Conservation (phyloP, 176 grass and related monocot genomes). For the Musa schizocarpa region DNA sequence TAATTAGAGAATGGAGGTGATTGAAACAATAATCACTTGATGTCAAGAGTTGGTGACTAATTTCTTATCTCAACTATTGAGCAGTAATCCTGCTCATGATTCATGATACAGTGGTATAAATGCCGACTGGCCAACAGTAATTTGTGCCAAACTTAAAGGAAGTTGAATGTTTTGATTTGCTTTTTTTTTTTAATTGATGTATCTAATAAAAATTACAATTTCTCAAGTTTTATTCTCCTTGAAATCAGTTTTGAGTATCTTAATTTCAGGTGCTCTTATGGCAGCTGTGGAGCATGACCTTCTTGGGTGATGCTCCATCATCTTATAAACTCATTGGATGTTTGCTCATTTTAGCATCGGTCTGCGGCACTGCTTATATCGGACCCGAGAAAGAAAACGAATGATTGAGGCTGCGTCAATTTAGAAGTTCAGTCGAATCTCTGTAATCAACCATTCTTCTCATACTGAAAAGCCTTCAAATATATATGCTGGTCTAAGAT, state of each 20-base stretch:
- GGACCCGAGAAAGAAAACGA: conserved; percentile 14
- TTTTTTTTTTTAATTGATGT: background rate
- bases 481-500: background rate
- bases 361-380: conserved; percentile 6
- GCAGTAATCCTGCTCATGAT: too few relatives aligned
- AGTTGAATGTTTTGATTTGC: background rate
- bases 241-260: background rate
- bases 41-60: background rate
- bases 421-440: background rate
- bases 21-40: background rate
- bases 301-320: conserved; percentile 7
- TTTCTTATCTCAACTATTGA: too few relatives aligned
- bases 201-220: background rate
- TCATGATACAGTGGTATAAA: too few relatives aligned
- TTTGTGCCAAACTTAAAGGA: too few relatives aligned
- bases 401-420: background rate
- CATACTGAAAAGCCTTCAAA: background rate
- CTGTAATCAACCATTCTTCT: conserved; percentile 2
- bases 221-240: background rate
- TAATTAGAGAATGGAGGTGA: background rate
- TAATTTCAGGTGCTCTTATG: conserved; percentile 15
- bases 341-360: conserved; percentile 18
- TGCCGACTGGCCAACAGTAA: too few relatives aligned
- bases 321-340: conserved; percentile 15
- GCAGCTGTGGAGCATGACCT: conserved; percentile 12